These are phyloP conservation scores for rapeseed (Brassica napus) DNA, from an alignment of 345 rosid species.

Conservation along the genomic window Da-Ae NC_063452.1:41671001-41671500, in stretches of 20 bases:
- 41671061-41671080: conserved; percentile 39
- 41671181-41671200: conserved; percentile 38
- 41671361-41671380: conserved; percentile 53
- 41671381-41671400: conserved; percentile 53
- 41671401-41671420: conserved; percentile 45
- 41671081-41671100: conserved; percentile 40
- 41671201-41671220: conserved; percentile 50
- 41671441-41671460: conserved; percentile 32
- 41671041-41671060: conserved; percentile 45
- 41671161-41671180: conserved; percentile 38
- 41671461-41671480: conserved; percentile 35
- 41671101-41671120: conserved; percentile 41
- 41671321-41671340: conserved; percentile 37
- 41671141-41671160: conserved; percentile 46
- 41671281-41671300: conserved; percentile 34
- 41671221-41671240: conserved; percentile 41
- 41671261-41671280: conserved; percentile 38
- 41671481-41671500: conserved; percentile 27
- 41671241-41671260: conserved; percentile 40
- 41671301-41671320: conserved; percentile 34
- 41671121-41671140: conserved; percentile 45
- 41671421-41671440: conserved; percentile 31
- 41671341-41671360: conserved; percentile 52
- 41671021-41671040: conserved; percentile 38
- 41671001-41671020: conserved; percentile 37